These are phyloP conservation scores for Penicillium antarcticum DNA, from an alignment of 495 filamentous ascomycete genomes.

Conservation along the genomic window DNA sequence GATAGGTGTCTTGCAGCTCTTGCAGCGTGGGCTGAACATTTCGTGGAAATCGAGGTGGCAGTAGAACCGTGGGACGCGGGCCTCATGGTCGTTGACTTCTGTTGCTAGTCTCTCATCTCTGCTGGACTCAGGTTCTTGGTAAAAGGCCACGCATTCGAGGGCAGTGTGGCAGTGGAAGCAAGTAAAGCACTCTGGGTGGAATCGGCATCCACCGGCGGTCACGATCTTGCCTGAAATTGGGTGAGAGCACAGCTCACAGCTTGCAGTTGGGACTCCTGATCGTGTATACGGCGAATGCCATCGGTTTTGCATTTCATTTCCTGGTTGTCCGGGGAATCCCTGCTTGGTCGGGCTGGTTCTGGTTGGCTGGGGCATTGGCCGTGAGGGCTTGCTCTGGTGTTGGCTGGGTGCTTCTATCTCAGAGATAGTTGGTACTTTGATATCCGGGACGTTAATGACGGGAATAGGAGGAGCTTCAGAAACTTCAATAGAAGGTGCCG, in stretches of 20 bases:
- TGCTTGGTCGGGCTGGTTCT: slow-evolving; percentile 14
- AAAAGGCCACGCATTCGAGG: slow-evolving; percentile 94
- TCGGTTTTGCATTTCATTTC: slow-evolving; percentile 25
- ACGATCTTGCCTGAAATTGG: slow-evolving; percentile 90
- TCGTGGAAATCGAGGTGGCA: slow-evolving; percentile 99
- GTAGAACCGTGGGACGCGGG: slow-evolving; percentile 73
- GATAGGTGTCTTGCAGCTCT: slow-evolving; percentile 97
- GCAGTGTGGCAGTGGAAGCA: slow-evolving; percentile 84
- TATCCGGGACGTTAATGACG: slow-evolving; percentile 60
- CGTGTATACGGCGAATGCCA: slow-evolving; percentile 45
- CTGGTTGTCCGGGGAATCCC: slow-evolving; percentile 18
- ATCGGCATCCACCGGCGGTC: slow-evolving; percentile 72
- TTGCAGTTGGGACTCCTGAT: slow-evolving; percentile 63
- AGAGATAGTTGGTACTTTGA: slow-evolving; percentile 40
- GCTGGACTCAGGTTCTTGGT: slow-evolving; percentile 75
- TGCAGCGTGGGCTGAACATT: slow-evolving; percentile 85
- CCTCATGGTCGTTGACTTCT: slow-evolving; percentile 52
- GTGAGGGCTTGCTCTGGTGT: slow-evolving; percentile 12
- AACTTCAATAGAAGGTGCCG: slow-evolving; percentile 33
- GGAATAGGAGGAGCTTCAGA: slow-evolving; percentile 55
- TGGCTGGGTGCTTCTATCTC: slow-evolving; percentile 23
- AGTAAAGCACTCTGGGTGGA: slow-evolving; percentile 90
- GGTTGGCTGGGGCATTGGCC: slow-evolving; percentile 21
- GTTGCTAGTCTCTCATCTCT: slow-evolving; percentile 65
- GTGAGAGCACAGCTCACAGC: slow-evolving; percentile 77